Percentiles rank a stretch among this genome's conserved stretches.
Evolutionary conservation across 352 stramenopile species (phyloP).

Genomic region (Pythium phragmiticola): DNA sequence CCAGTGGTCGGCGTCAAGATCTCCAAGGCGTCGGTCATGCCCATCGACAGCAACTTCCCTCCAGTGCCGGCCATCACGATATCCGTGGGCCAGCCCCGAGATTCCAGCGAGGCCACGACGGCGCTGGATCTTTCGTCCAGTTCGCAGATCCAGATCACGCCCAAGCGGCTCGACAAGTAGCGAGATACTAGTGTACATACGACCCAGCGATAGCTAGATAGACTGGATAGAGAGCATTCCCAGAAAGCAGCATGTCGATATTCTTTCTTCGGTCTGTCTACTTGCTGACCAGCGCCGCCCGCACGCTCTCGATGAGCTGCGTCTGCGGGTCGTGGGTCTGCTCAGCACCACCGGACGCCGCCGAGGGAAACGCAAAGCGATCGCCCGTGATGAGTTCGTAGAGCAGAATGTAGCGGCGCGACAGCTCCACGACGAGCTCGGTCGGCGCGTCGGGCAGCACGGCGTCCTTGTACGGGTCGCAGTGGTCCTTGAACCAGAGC

Average conservation of each 20-base stretch:
- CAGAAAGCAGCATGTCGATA: not conserved
- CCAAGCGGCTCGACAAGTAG: constrained; percentile 26
- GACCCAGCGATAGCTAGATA: not conserved
- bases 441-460: constrained; percentile 94
- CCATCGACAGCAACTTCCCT: constrained; percentile 34
- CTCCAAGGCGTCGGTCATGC: constrained; percentile 64
- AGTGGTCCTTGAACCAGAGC: constrained; percentile 97
- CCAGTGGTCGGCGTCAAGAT: constrained; percentile 25
- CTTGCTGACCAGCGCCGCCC: constrained; percentile 33
- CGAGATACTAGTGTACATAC: not conserved
- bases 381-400: constrained; percentile 99
- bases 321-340: constrained; percentile 28
- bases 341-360: not conserved
- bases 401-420: constrained; percentile 96
- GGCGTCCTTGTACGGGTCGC: constrained; percentile 97
- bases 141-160: constrained; percentile 31
- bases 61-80: not conserved
- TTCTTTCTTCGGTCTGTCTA: constrained; percentile 12
- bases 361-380: constrained; percentile 86
- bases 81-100: not conserved
- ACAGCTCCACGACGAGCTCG: constrained; percentile 96
- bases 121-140: constrained; percentile 19
- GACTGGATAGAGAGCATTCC: not conserved
- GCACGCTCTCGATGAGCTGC: constrained; percentile 50
- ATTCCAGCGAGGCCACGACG: constrained; percentile 8